A percentile compares a stretch with the other conserved stretches of the same genome.
phyloP scores from a whole-genome alignment of 2,329 filamentous ascomycete genomes.

The Phyllosticta ampelicida region DNA sequence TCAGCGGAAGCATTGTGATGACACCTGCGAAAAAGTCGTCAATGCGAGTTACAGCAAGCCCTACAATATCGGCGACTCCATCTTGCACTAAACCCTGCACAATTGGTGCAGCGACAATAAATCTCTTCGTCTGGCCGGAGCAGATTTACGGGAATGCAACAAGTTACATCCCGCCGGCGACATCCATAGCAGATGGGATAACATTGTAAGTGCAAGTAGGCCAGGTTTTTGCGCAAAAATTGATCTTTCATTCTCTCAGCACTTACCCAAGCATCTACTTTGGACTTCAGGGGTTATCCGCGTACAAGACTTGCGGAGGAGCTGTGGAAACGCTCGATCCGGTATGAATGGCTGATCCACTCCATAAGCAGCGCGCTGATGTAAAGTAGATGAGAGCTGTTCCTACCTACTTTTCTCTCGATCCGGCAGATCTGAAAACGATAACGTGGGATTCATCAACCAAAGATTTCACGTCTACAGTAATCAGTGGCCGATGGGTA shows the following conservation, averaged over 20 bases:
- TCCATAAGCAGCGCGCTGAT: too few relatives aligned
- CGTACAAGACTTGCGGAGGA: background rate
- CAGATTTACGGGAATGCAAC: too few relatives aligned
- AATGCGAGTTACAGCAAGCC: too few relatives aligned
- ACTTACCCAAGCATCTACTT: constrained; percentile 3
- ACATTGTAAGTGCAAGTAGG: background rate
- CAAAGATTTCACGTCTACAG: background rate
- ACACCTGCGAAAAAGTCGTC: too few relatives aligned
- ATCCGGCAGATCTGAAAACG: constrained; percentile 1
- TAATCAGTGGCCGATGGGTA: too few relatives aligned
- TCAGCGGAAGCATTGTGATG: too few relatives aligned
- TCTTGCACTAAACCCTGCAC: background rate
- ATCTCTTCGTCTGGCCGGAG: background rate
- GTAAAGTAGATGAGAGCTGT: background rate
- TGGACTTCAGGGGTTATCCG: background rate
- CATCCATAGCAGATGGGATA: background rate
- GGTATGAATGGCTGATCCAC: background rate
- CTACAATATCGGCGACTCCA: background rate
- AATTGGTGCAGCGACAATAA: background rate
- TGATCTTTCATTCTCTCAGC: too few relatives aligned
- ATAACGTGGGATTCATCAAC: background rate
- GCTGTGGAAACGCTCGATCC: background rate
- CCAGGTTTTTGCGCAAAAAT: too few relatives aligned
- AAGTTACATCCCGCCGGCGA: background rate
- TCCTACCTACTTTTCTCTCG: background rate